These are phyloP conservation scores for Albugo laibachii DNA, from an alignment of 352 stramenopile species.

Conservation along the genomic window DNA sequence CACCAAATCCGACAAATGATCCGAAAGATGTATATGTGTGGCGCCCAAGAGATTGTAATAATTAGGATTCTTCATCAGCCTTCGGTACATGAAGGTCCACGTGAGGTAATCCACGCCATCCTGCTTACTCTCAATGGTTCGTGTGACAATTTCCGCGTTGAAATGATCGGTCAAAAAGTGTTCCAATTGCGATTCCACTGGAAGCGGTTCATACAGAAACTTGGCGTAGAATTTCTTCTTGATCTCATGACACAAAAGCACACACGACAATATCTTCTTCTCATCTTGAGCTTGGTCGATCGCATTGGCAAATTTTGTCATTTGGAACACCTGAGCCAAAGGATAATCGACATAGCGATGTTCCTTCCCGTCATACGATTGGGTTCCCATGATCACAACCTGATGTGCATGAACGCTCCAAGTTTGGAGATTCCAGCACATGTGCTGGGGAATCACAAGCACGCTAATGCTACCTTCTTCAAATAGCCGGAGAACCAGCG, in stretches of 20 bases:
- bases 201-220: slow-evolving; percentile 98
- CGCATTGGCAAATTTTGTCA: slow-evolving; percentile 83
- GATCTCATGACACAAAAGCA: slow-evolving; percentile 91
- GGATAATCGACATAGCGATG: slow-evolving; percentile 95
- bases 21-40: slow-evolving; percentile 85
- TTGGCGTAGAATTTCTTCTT: slow-evolving; percentile 98
- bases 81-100: slow-evolving; percentile 98
- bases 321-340: slow-evolving; percentile 94
- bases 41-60: slow-evolving; percentile 97
- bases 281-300: slow-evolving; percentile 15
- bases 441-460: slow-evolving; percentile 85
- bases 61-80: slow-evolving; percentile 98
- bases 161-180: slow-evolving; percentile 97
- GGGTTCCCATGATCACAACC: slow-evolving; percentile 95
- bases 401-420: slow-evolving; percentile 71
- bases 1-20: slow-evolving; percentile 98
- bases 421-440: slow-evolving; percentile 83
- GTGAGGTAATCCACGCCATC: slow-evolving; percentile 99
- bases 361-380: slow-evolving; percentile 92
- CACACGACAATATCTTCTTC: slow-evolving; percentile 59
- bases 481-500: slow-evolving; percentile 82
- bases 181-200: slow-evolving; percentile 97
- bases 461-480: slow-evolving; percentile 75
- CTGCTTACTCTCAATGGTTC: slow-evolving; percentile 97
- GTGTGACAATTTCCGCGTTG: slow-evolving; percentile 97